Base-by-base conservation (phyloP, 768 basidiomycete genomes). In the Agaricus sinodeliciosus region DNA sequence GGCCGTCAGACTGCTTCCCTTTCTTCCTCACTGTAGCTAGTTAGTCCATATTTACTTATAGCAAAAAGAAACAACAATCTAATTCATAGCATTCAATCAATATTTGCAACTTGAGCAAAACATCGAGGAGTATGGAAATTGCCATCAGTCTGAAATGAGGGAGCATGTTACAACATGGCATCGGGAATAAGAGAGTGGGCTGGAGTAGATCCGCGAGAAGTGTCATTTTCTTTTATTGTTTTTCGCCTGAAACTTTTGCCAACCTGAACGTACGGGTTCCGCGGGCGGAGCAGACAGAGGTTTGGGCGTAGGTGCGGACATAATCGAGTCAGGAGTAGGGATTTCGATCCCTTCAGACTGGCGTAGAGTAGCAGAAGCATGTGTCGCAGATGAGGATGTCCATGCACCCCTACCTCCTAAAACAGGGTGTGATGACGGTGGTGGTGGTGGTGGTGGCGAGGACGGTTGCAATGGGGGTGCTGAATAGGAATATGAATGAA, bases 171-270 rank as follows among this genome's bases (percentile, higher is more conserved):
- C 11, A n/a, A 48, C 40, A 22, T 25, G 22, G 36, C 31, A 11
- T 7, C 31, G n/a, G 18, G 4, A 39, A 43, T 43, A 41, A 41
- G 39, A 41, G 8, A 41, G 39, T 6, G 3, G 13, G 13, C 18
- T 43, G 8, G 13, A 2, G 3, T 18, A n/a, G 4, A 40, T 28
- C 28, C 16, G 34, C 19, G 44, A 43, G 19, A 43, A 9, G 19
- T 15, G 42, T 60, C 45, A 63, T 37, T 64, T 57, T 51, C 63
- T 64, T 39, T 68, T 62, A 15, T 64, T 67, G 40, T 69, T 68
- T 51, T 74, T 74, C 55, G 52, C 51, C 27, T 78, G 74, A 55
- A 79, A 84, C 50, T 82, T 76, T 63, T 82, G 80, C 82, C 82
- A 84, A 37, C 74, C 78, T 19, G 76, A 73, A 43, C 70, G 70